Base-by-base conservation (phyloP, 352 stramenopile genomes). In the Globisporangium perplexum region DNA sequence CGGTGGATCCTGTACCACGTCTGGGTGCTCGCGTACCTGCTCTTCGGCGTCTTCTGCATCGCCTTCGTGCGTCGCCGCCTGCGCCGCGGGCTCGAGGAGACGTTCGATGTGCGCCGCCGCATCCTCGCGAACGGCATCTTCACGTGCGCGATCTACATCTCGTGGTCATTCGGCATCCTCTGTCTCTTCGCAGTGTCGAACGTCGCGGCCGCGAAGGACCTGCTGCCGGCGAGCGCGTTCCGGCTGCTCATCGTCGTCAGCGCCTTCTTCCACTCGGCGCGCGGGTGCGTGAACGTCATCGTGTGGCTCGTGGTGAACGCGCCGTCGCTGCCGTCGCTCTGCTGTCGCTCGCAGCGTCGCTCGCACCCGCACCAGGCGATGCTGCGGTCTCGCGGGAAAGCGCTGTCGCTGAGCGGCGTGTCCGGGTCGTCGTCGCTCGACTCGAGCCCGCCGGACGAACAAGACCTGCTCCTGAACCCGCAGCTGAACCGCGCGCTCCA, bases 271-370 rank as follows among this genome's bases (percentile, higher is more conserved):
- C 84, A 95, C 56, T 68, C 82, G 10, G 86, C 84, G 10, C 70
- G 84, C 20, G 83, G 85, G 1, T 74, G 67, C n/a, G 68, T 93
- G 23, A 93, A 93, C 53, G 77, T 95, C 41, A 80, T 95, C 36
- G 85, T 95, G 23, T 95, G 85, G 85, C 68, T 88, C 43, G 75
- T 92, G 17, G 82, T 92, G 30, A 95, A 95, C 56, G 69, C 59
- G 10, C 60, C 71, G 2, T 79, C 80, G 47, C 59, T 95, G 28
- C 66, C 71, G 35, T 66, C 69, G 8, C n/a, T 85, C 55, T 50
- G 66, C 57, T 17, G 51, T 10, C 53, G 41, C 18, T 51, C 18
- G 15, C 28, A 23, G 15, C 18, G 15, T 4, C 41, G 8, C n/a
- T n/a, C n/a, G n/a, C 41, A 28, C 7, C 26, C 18, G 15, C 10